These are phyloP conservation scores for Auricularia sp. DNA, from an alignment of 768 basidiomycete species.

Conservation along the genomic window DNA sequence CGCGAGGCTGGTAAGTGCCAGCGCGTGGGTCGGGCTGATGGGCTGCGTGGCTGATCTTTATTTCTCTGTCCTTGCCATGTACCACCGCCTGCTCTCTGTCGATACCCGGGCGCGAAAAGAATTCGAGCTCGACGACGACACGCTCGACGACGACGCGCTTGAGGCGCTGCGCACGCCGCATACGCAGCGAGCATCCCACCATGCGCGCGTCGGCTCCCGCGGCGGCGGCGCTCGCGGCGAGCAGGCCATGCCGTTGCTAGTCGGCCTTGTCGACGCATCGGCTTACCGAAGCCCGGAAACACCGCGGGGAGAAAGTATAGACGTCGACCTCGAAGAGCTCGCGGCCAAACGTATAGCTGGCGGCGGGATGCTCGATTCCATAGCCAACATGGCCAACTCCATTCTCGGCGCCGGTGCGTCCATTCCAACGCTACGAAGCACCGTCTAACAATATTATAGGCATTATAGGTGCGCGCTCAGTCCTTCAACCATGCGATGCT, in stretches of 20 bases:
- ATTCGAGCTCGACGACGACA: constrained; percentile 62
- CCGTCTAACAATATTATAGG: constrained; percentile 29
- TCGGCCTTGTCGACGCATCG: constrained; percentile 65
- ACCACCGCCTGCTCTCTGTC: not conserved
- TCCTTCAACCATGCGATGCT: not conserved
- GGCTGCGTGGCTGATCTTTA: constrained; percentile 8
- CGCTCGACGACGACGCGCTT: constrained; percentile 8
- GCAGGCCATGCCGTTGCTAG: constrained; percentile 64
- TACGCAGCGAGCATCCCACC: constrained; percentile 21
- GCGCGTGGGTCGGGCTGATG: constrained; percentile 7
- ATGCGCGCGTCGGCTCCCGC: constrained; percentile 22
- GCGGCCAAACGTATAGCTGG: constrained; percentile 56
- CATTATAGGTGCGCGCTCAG: constrained; percentile 51
- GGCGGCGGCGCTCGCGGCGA: constrained; percentile 29
- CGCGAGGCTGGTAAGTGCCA: constrained; percentile 68
- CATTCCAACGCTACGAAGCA: constrained; percentile 10
- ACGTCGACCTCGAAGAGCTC: constrained; percentile 63
- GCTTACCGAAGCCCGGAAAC: constrained; percentile 38
- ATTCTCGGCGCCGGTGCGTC: constrained; percentile 82
- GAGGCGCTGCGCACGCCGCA: not conserved
- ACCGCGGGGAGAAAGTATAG: constrained; percentile 23
- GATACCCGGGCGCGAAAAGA: constrained; percentile 32
- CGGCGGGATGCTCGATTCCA: constrained; percentile 67
- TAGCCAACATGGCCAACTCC: constrained; percentile 93
- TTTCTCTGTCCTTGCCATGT: constrained; percentile 5